A percentile compares a stretch with the other conserved stretches of the same genome.
Conservation (phyloP, 805 yeast genomes). For the Monosporozyma servazzii region DNA sequence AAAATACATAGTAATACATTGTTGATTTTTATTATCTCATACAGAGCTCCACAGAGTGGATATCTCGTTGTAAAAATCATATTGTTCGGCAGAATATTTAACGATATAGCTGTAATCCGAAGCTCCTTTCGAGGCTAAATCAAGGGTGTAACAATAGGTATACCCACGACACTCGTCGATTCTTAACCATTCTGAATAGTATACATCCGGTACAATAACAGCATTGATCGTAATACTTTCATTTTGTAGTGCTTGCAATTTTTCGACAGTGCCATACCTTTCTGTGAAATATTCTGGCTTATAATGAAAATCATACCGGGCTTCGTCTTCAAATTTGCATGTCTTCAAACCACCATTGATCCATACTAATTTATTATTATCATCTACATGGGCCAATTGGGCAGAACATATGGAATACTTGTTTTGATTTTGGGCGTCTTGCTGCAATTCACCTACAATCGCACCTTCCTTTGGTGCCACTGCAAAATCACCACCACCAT, state of each 20-base stretch:
- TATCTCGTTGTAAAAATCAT: not conserved
- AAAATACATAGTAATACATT: not conserved
- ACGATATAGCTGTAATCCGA: not conserved
- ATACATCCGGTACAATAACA: constrained; percentile 10
- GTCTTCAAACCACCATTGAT: constrained; percentile 61
- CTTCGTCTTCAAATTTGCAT: constrained; percentile 39
- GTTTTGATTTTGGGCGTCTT: not conserved
- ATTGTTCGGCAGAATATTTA: not conserved
- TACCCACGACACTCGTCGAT: constrained; percentile 14
- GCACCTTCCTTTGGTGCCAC: constrained; percentile 32
- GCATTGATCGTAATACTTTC: constrained; percentile 12
- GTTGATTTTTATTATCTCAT: not conserved
- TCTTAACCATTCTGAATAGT: constrained; percentile 13
- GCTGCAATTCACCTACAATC: constrained; percentile 29
- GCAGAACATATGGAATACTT: constrained; percentile 23
- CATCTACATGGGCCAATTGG: constrained; percentile 26
- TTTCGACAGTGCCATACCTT: constrained; percentile 12
- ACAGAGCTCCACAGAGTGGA: not conserved
- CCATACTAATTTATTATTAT: constrained; percentile 38
- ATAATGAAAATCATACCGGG: constrained; percentile 27
- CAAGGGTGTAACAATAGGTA: constrained; percentile 11
- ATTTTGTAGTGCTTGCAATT: constrained; percentile 8
- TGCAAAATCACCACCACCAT: constrained; percentile 32
- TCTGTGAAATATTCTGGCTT: constrained; percentile 17
- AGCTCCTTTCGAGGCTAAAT: not conserved